Base-by-base conservation (phyloP, 257 asterid genomes). In the Nicotiana paniculata region DNA sequence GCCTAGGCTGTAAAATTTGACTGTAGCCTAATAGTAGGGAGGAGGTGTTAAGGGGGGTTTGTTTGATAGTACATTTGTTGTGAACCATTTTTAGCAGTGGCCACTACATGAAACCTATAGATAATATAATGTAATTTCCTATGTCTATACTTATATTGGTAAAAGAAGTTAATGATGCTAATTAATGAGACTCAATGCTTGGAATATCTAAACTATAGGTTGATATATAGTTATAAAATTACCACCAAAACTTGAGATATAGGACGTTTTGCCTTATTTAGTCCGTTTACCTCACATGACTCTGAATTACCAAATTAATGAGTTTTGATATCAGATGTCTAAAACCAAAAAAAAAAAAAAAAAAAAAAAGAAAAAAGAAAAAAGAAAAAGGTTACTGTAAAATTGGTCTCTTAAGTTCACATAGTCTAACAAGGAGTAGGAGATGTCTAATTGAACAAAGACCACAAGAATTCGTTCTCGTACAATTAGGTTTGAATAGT, bases 81-180 rank as follows among this genome's bases (percentile, higher is more conserved):
- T 70, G 77, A 70, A 70, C 61, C 28, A 58, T 58, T n/a, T 58
- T 58, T 18, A 18, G 21, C 37, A 72, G 18, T 11, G 59, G 58
- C 78, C 59, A 72, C 78, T 21, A 70, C 59, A 70, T 43, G n/a
- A 70, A 70, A 70, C 58, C 78, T 72, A 72, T 33, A 46, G 32
- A 43, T 72, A 35, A 72, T 72, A 2, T 72, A 72, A 70, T 69
- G 57, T 9, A n/a, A 18, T 18, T n/a, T 69, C 55, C 55, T 69
- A 37, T 43, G 35, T 43, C 58, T 70, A 70, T 43, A 21, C 17
- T 70, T 72, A 37, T 51, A 35, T 68, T 68, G 55, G 57, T 69
- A 69, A 70, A 72, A 15, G 7, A 72, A 21, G 16, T 12, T 46
- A 21, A 72, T 46, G 46, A 5, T 43, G 37, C 3, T 72, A 43